Evolutionary conservation across 768 basidiomycete genomes (phyloP).

Genomic region (Leucocoprinus birnbaumii): DNA sequence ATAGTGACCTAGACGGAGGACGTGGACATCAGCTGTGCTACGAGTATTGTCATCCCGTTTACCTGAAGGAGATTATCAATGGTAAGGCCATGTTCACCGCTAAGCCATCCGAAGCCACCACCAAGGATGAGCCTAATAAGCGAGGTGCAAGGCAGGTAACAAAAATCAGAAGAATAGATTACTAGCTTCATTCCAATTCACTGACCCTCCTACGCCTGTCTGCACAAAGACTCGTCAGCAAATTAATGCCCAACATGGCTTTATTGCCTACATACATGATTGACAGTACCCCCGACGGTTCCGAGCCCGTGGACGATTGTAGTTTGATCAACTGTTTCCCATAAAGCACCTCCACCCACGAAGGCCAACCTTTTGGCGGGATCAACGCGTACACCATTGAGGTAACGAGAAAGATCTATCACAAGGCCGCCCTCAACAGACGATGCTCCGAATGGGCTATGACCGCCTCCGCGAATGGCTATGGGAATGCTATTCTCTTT

Average conservation of each 20-base stretch:
- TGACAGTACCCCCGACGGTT: slow-evolving; percentile 44
- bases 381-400: slow-evolving; percentile 36
- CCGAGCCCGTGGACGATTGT: slow-evolving; percentile 43
- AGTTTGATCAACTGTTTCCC: slow-evolving; percentile 42
- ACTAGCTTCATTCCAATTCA: background rate
- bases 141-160: no score
- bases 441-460: slow-evolving; percentile 40
- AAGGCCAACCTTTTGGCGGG: slow-evolving; percentile 32
- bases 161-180: no score
- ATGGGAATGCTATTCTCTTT: slow-evolving; percentile 29
- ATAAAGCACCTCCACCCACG: slow-evolving; percentile 45
- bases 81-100: slow-evolving; percentile 38
- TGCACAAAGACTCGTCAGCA: slow-evolving; percentile 11
- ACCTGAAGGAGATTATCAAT: slow-evolving; percentile 47
- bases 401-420: slow-evolving; percentile 43
- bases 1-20: slow-evolving; percentile 33
- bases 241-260: no score
- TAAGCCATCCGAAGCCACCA: slow-evolving; percentile 55
- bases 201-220: slow-evolving; percentile 52
- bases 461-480: slow-evolving; percentile 48
- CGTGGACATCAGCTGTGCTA: no score
- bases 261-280: slow-evolving; percentile 35
- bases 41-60: background rate
- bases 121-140: slow-evolving; percentile 42
- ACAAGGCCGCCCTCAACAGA: slow-evolving; percentile 45